These are phyloP conservation scores for Perkinsus chesapeaki DNA, from an alignment of 169 alveolate species.

Conservation along the genomic window DNA sequence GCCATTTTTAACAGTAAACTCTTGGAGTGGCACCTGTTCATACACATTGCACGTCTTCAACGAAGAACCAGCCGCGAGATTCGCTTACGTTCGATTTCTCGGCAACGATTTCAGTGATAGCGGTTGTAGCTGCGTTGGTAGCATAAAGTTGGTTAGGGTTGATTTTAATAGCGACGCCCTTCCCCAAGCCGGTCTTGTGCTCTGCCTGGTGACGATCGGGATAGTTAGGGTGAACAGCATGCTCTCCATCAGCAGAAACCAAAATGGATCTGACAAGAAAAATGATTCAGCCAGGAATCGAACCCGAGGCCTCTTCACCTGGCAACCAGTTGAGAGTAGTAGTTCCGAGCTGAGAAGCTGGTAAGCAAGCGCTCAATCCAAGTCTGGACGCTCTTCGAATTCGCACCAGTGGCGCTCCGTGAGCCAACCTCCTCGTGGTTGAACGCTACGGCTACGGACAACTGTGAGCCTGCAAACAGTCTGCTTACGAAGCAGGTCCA, in stretches of 20 bases:
- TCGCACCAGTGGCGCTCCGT: neutral
- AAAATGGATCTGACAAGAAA: constrained; percentile 30
- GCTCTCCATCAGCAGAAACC: constrained; percentile 83
- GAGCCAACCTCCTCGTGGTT: constrained; percentile 90
- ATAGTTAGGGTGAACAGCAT: constrained; percentile 88
- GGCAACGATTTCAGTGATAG: neutral
- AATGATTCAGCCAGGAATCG: neutral
- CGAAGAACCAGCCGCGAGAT: too few species aligned
- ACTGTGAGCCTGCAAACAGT: neutral
- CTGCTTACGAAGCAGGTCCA: neutral
- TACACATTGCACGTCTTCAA: too few species aligned
- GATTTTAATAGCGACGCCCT: constrained; percentile 64
- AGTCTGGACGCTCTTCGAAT: neutral
- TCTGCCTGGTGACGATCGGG: constrained; percentile 80
- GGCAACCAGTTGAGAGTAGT: neutral
- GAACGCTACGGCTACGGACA: constrained; percentile 58
- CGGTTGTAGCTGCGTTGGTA: neutral
- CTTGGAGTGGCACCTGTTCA: constrained; percentile 69
- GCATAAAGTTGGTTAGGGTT: neutral
- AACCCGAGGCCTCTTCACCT: neutral
- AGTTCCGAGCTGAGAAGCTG: neutral
- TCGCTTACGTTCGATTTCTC: constrained; percentile 61
- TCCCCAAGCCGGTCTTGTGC: constrained; percentile 70
- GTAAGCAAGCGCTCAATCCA: neutral
- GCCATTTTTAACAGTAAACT: constrained; percentile 81